These are phyloP conservation scores for Ascochyta koolunga DNA, from an alignment of 2,329 filamentous ascomycete species.

Conservation along the genomic window DNA sequence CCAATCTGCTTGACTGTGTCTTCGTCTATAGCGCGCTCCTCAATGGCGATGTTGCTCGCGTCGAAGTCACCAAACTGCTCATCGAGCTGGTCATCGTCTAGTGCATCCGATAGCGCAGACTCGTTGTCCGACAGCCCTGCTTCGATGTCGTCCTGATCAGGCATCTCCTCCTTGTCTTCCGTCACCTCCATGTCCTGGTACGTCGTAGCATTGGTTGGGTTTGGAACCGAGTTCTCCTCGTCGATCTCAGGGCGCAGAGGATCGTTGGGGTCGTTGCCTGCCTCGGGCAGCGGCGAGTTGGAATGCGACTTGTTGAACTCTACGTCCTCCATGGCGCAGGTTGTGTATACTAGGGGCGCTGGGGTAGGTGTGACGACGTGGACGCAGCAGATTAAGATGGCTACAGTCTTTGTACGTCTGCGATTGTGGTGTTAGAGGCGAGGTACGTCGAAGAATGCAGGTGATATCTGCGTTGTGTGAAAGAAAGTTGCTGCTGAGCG, in stretches of 20 bases:
- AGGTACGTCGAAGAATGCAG: conserved; percentile 7
- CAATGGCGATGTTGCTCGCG: conserved; percentile 64
- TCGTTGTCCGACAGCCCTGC: conserved; percentile 63
- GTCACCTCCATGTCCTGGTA: conserved; percentile 54
- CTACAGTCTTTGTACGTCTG: neutral
- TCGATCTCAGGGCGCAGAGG: conserved; percentile 55
- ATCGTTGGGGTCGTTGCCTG: conserved; percentile 54
- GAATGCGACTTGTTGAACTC: conserved; percentile 48
- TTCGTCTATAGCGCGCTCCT: conserved; percentile 66
- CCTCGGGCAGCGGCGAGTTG: conserved; percentile 52
- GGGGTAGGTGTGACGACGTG: neutral
- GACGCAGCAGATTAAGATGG: neutral
- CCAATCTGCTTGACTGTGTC: conserved; percentile 66
- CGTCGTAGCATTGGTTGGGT: conserved; percentile 51
- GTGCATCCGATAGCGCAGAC: conserved; percentile 64
- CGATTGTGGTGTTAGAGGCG: neutral
- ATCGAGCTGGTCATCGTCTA: conserved; percentile 69
- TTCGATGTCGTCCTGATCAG: conserved; percentile 46
- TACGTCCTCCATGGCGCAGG: conserved; percentile 51
- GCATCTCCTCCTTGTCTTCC: conserved; percentile 46
- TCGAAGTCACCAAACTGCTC: conserved; percentile 63
- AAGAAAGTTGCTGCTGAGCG: conserved; percentile 25
- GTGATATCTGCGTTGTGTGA: conserved; percentile 10
- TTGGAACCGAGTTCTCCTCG: conserved; percentile 55
- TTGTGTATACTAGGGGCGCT: neutral